phyloP scores from a whole-genome alignment of 495 filamentous ascomycete genomes.

The Tuber calosporum region DNA sequence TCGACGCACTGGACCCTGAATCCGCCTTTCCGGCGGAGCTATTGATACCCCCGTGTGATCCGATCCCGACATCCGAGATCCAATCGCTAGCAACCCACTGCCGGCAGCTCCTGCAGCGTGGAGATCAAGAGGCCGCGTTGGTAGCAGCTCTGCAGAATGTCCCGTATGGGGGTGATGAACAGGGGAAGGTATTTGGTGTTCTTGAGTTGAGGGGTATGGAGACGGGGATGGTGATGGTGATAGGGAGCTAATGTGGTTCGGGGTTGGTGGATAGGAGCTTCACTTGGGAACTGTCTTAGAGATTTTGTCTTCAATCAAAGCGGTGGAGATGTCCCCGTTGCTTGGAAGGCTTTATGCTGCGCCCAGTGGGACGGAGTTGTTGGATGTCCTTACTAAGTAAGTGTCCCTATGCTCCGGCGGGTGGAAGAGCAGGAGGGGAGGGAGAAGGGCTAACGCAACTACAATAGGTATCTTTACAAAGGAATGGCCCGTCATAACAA shows the following conservation, averaged over 20 bases:
- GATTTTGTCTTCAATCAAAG: conserved; percentile 65
- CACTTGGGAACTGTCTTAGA: conserved; percentile 63
- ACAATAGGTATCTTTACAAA: conserved; percentile 52
- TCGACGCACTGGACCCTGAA: conserved; percentile 67
- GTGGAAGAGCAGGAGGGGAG: neutral
- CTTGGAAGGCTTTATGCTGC: conserved; percentile 56
- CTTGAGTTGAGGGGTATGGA: neutral
- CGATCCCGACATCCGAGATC: conserved; percentile 54
- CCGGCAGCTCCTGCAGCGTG: conserved; percentile 60
- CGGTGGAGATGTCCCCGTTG: conserved; percentile 64
- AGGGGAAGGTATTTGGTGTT: conserved; percentile 51
- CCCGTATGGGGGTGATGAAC: conserved; percentile 63
- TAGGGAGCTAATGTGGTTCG: conserved; percentile 9
- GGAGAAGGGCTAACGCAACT: neutral
- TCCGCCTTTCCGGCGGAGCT: conserved; percentile 62
- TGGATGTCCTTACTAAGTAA: conserved; percentile 57
- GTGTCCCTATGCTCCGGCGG: conserved; percentile 38
- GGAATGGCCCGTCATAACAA: conserved; percentile 53
- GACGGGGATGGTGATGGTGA: neutral
- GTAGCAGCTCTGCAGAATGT: conserved; percentile 59
- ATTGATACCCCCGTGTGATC: conserved; percentile 54
- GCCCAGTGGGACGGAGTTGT: conserved; percentile 53
- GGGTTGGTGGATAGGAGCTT: conserved; percentile 49
- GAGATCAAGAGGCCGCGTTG: conserved; percentile 62
- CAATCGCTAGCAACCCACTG: conserved; percentile 58